phyloP scores from a whole-genome alignment of 306 rosid species.

The Coriaria nepalensis region DNA sequence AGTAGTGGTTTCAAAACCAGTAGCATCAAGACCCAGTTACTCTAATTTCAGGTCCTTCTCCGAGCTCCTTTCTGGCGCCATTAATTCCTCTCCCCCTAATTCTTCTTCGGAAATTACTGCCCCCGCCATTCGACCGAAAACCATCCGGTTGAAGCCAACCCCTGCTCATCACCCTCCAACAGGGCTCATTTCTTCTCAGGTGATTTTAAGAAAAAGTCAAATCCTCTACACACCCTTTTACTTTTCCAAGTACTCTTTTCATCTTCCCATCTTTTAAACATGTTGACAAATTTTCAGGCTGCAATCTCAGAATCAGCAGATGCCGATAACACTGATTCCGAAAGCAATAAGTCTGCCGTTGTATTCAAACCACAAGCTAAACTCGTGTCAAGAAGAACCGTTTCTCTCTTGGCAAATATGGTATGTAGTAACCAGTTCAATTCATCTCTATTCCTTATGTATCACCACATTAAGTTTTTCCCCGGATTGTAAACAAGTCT shows the following conservation, averaged over 20 bases:
- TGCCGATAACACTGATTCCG: too few relatives aligned
- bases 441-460: too few relatives aligned
- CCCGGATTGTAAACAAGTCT: too few relatives aligned
- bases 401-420: conserved; percentile 73
- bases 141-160: conserved; percentile 66
- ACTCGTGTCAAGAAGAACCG: conserved; percentile 63
- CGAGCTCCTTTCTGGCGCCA: conserved; percentile 78
- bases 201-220: too few relatives aligned
- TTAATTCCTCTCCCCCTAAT: conserved; percentile 39
- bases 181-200: conserved; percentile 51
- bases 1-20: conserved; percentile 67
- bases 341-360: conserved; percentile 23
- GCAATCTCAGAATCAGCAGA: conserved; percentile 27
- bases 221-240: not conserved
- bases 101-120: conserved; percentile 45
- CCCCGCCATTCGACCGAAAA: conserved; percentile 85
- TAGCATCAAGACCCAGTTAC: conserved; percentile 77
- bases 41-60: conserved; percentile 72
- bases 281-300: conserved; percentile 32
- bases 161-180: conserved; percentile 21
- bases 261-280: conserved; percentile 14
- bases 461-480: too few relatives aligned
- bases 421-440: conserved; percentile 23
- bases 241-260: conserved; percentile 10
- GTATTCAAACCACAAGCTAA: conserved; percentile 80